Base-by-base conservation (phyloP, 1,284 basidiomycete species). In the Cronartium quercuum region DNA sequence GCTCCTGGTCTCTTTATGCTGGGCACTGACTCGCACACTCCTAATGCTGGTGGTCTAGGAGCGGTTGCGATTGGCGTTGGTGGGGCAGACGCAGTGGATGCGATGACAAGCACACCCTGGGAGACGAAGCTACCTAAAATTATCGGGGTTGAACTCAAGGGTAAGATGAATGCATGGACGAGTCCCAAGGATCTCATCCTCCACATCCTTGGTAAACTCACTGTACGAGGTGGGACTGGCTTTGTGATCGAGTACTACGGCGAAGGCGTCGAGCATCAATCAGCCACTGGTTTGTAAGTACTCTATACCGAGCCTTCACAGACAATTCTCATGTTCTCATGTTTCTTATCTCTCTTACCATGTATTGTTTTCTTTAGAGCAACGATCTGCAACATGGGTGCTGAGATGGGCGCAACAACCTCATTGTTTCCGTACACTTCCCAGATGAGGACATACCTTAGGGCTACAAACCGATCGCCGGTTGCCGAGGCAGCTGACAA, bases 11-110 rank as follows among this genome's bases (percentile, higher is more conserved):
- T 87, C 13, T 82, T 87, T 76, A 85, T 85, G 84, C 83, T 85
- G 62, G 86, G 86, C 73, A 82, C 84, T 87, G 96, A 99, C 83
- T 95, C 92, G 40, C 96, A 99, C 83, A 98, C 96, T 4, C 96
- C 96, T 7, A 98, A 99, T 82, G 96, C 96, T 57, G 94, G 94
- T 77, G 96, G 96, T 65, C 87, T 98, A 70, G 96, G 96, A n/a
- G 88, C 95, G 86, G 87, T 99, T 76, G 96, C 96, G 9, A 98
- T 98, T 76, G 96, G 96, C 77, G 96, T 99, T 34, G 96, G 96
- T 78, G 96, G 96, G 76, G 96, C 96, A 24, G 96, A 99, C 82
- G 96, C 96, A 21, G 96, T 99, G 40, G 96, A 99, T 82, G 96
- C 94, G 15, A 91, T 99, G 89, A 97, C 95, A 9, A 90, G 91